Conservation (phyloP, 345 rosid species). For the Hirschfeldia incana region DNA sequence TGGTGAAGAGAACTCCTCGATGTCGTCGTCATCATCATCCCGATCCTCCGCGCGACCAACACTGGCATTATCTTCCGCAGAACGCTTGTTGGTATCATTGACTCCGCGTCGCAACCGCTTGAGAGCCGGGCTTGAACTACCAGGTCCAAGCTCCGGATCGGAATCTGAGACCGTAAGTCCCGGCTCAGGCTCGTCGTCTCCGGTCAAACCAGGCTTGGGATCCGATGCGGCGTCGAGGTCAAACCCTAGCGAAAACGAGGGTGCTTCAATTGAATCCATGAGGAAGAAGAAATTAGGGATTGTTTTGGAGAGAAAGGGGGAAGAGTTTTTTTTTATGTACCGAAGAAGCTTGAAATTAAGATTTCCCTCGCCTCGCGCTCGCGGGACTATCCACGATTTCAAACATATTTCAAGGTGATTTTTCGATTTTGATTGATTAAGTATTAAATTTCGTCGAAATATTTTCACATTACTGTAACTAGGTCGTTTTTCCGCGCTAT, state of each 20-base stretch:
- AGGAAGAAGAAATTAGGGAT: constrained; percentile 30
- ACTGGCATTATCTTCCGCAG: constrained; percentile 12
- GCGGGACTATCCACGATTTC: not conserved
- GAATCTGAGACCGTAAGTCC: constrained; percentile 48
- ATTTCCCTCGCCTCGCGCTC: not conserved
- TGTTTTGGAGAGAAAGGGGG: not conserved
- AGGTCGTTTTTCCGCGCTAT: too few species aligned
- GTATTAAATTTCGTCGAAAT: too few species aligned
- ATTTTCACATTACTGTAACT: too few species aligned
- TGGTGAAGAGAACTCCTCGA: constrained; percentile 78
- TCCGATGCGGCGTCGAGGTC: constrained; percentile 55
- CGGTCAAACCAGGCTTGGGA: constrained; percentile 14
- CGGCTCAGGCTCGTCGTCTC: constrained; percentile 30
- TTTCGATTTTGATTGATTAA: not conserved
- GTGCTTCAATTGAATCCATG: constrained; percentile 75
- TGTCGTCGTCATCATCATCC: constrained; percentile 56
- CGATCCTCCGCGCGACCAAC: constrained; percentile 27
- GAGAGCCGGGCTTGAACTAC: constrained; percentile 47
- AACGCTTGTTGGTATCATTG: not conserved
- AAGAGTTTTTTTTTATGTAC: not conserved
- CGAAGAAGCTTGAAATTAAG: not conserved
- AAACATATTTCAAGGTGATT: not conserved
- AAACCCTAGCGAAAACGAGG: constrained; percentile 86
- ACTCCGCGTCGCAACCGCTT: constrained; percentile 65
- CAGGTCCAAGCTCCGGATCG: constrained; percentile 44